Conservation (phyloP, 176 grass and related monocot species). For the barley (Hordeum vulgare) region MorexV3_pseudomolecules_assembly NC_058522.1:454037529-454038028, state of each 20-base stretch:
- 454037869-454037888: too few relatives aligned
- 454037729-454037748: slow-evolving; percentile 11
- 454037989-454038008: too few relatives aligned
- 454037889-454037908: too few relatives aligned
- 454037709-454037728: slow-evolving; percentile 76
- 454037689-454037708: slow-evolving; percentile 9
- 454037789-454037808: not conserved
- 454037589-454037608: slow-evolving; percentile 28
- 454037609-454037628: slow-evolving; percentile 82
- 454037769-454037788: slow-evolving; percentile 22
- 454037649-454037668: slow-evolving; percentile 84
- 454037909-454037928: not conserved
- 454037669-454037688: slow-evolving; percentile 54
- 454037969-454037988: too few relatives aligned
- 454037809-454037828: not conserved
- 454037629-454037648: slow-evolving; percentile 98
- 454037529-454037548: too few relatives aligned
- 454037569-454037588: too few relatives aligned
- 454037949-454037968: too few relatives aligned
- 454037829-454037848: too few relatives aligned
- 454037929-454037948: too few relatives aligned
- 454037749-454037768: slow-evolving; percentile 65
- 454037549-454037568: too few relatives aligned
- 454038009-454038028: too few relatives aligned
- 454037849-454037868: too few relatives aligned